Conservation (phyloP, 2,329 filamentous ascomycete genomes). For the Venturia nashicola region DNA sequence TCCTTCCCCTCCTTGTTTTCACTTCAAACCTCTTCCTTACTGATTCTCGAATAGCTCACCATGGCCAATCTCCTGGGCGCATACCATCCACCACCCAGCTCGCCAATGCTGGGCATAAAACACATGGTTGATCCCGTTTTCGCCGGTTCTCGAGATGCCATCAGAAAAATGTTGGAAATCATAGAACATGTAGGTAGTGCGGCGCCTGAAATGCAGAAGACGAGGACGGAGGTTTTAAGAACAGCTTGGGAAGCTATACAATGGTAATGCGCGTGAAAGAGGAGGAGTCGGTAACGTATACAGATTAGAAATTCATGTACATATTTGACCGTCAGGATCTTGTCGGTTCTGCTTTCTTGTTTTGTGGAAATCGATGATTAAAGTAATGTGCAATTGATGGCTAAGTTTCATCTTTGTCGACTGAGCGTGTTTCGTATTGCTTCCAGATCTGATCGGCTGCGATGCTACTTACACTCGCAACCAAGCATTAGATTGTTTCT, state of each 20-base stretch:
- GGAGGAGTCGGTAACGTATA: not conserved
- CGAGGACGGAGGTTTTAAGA: conserved; percentile 32
- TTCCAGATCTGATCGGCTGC: no score
- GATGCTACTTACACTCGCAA: no score
- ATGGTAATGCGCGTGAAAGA: not conserved
- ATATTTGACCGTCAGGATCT: not conserved
- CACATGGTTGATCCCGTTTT: conserved; percentile 12
- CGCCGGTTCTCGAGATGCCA: conserved; percentile 28
- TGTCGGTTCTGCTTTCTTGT: not conserved
- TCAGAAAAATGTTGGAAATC: conserved; percentile 32
- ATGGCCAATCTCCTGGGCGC: conserved; percentile 25
- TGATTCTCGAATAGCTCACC: conserved; percentile 19
- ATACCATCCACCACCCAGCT: conserved; percentile 8
- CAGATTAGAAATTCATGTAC: not conserved
- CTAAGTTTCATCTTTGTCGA: not conserved
- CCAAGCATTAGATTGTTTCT: no score
- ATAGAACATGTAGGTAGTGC: conserved; percentile 30
- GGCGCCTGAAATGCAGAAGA: conserved; percentile 35
- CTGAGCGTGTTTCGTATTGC: no score
- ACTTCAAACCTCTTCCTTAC: not conserved
- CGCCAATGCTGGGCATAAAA: conserved; percentile 4
- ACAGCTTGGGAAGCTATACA: conserved; percentile 31
- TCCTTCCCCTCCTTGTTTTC: not conserved
- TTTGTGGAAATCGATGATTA: not conserved
- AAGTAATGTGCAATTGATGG: not conserved